Evolutionary conservation across 306 rosid genomes (phyloP), one percentile per base, ranked within the genome.

Genomic region (Malus sieversii): DNA sequence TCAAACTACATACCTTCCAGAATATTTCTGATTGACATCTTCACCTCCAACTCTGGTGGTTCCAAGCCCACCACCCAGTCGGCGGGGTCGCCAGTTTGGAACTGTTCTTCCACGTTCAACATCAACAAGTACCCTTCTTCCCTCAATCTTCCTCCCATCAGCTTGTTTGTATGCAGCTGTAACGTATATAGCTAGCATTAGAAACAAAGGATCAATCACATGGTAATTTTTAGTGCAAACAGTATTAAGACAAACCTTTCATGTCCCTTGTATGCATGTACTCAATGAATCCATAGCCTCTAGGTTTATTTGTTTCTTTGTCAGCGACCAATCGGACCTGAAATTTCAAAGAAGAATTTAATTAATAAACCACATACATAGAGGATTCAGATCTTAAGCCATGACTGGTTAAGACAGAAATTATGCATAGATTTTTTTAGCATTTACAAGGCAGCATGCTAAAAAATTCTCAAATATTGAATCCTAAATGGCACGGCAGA

Each of bases 401-500:
- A 30, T 73, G 20, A 38, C 45, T 20, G 57, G 70, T 66, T 20
- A 30, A 60, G 74, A 64, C 45, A 38, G 42, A 66, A 27, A 44
- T 33, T 33, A 38, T 7, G 42, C 72, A 19, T 40, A 53, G 23
- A 77, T 40, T 8, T 11, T 15, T 66, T 65, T 77, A 62, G 27
- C 66, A 40, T 77, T 60, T 78, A 53, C 38, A 78, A 64, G 20
- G 73, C 72, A 73, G 60, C 58, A 45, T 51, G 68, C 76, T 18
- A 71, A 81, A 68, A 59, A 52, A 76, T 72, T 72, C 77, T 78
- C 74, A 69, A 51, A 72, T 66, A 74, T 78, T 71, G 72, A 78
- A 87, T 92, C 97, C 96, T 89, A 96, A 82, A 88, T 84, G 96
- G 99, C 99, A 96, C 98, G 98, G 98, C 99, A 90, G 98, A 85